Conservation (phyloP, 257 asterid genomes). For the Nicotiana paniculata region DNA sequence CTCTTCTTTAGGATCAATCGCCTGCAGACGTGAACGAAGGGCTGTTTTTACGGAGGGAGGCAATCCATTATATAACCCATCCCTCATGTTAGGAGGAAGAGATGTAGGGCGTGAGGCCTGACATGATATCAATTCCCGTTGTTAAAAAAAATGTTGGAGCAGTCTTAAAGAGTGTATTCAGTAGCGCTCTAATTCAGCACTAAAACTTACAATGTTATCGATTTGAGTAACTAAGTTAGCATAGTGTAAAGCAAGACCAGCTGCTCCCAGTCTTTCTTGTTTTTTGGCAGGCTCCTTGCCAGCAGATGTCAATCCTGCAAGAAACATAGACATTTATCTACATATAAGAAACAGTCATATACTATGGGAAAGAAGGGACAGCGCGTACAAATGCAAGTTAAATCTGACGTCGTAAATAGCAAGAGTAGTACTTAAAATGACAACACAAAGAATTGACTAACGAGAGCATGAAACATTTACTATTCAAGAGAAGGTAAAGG, state of each 20-base stretch:
- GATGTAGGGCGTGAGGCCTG: slow-evolving; percentile 90
- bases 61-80: slow-evolving; percentile 74
- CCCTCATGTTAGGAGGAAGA: slow-evolving; percentile 95
- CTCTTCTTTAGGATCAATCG: slow-evolving; percentile 48
- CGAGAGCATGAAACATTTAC: neutral
- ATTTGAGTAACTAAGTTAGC: slow-evolving; percentile 79
- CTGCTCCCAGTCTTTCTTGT: slow-evolving; percentile 71
- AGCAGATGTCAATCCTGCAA: slow-evolving; percentile 45
- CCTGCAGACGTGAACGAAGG: slow-evolving; percentile 46
- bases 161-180: neutral
- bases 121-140: slow-evolving; percentile 13
- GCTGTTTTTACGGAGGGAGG: slow-evolving; percentile 63
- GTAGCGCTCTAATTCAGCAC: slow-evolving; percentile 6
- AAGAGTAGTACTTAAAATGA: neutral
- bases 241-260: slow-evolving; percentile 80
- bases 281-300: slow-evolving; percentile 39
- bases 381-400: neutral
- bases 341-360: neutral
- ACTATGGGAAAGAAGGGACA: neutral
- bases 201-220: slow-evolving; percentile 61
- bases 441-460: neutral
- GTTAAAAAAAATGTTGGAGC: neutral
- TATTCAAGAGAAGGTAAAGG: neutral
- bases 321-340: neutral
- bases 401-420: neutral